These are phyloP conservation scores for Chlorencoelia australis DNA, from an alignment of 2,329 filamentous ascomycete genomes.

Conservation along the genomic window DNA sequence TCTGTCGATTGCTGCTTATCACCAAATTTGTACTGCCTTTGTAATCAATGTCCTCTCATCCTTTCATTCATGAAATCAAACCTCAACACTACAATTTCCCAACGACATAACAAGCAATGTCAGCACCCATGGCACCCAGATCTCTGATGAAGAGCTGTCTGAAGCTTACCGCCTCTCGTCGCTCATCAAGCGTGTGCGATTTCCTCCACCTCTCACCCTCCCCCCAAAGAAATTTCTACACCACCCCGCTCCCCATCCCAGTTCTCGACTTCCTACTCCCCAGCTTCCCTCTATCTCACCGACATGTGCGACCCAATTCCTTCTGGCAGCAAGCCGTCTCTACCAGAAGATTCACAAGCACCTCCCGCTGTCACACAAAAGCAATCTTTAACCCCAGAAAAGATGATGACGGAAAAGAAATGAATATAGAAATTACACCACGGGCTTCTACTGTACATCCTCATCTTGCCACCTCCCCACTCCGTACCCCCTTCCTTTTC, in stretches of 20 bases:
- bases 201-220: constrained; percentile 23
- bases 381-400: constrained; percentile 60
- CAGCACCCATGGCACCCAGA: constrained; percentile 22
- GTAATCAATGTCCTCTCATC: no score
- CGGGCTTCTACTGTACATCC: constrained; percentile 63
- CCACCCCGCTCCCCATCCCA: constrained; percentile 16
- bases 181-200: constrained; percentile 17
- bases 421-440: constrained; percentile 74
- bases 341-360: constrained; percentile 14
- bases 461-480: no score
- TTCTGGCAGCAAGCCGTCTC: no score
- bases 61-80: no score
- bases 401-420: constrained; percentile 76
- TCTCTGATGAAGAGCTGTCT: constrained; percentile 17
- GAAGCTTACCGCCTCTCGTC: constrained; percentile 10
- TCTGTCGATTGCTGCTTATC: no score
- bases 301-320: no score
- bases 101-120: no score
- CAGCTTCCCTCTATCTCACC: constrained; percentile 3
- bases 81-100: no score
- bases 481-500: neutral
- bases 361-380: constrained; percentile 30
- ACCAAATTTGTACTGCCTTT: no score
- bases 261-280: constrained; percentile 25
- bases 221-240: constrained; percentile 15